A percentile compares a stretch with the other conserved stretches of the same genome.
Conservation (phyloP, 306 rosid species). For the Corylus heterophylla region DNA sequence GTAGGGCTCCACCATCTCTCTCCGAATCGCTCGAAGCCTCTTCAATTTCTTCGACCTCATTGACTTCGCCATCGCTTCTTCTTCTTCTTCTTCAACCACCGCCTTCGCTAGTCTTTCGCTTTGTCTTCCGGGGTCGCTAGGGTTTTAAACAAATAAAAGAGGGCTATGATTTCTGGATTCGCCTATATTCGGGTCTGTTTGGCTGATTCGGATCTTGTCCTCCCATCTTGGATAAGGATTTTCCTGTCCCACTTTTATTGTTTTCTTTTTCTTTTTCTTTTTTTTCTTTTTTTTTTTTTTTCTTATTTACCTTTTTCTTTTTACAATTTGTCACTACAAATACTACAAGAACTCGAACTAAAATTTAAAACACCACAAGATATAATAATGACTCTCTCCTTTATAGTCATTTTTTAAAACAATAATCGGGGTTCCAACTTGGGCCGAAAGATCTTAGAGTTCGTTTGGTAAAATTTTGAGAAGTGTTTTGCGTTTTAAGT, state of each 20-base stretch:
- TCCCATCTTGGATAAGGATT: neutral
- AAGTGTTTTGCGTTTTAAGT: too few species aligned
- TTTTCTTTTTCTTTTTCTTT: too few species aligned
- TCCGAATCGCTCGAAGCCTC: constrained; percentile 85
- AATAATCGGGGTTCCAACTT: too few species aligned
- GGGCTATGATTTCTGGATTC: constrained; percentile 6
- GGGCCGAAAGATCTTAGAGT: too few species aligned
- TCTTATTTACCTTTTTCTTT: too few species aligned
- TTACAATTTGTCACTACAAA: too few species aligned
- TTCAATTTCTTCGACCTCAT: constrained; percentile 84
- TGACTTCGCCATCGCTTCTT: constrained; percentile 72
- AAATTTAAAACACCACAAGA: too few species aligned
- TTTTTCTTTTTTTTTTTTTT: too few species aligned
- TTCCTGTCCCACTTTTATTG: neutral
- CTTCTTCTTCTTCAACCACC: neutral
- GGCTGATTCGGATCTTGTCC: neutral
- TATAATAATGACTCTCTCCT: too few species aligned
- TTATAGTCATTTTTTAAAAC: too few species aligned
- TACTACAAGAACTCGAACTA: too few species aligned
- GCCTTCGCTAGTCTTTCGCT: neutral
- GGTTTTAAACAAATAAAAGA: neutral
- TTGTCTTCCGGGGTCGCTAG: neutral
- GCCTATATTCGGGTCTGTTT: neutral
- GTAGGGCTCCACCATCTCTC: constrained; percentile 80
- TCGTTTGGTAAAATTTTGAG: too few species aligned